Evolutionary conservation across 805 yeast genomes (phyloP).

Genomic region (Kodamaea neixiangensis): DNA sequence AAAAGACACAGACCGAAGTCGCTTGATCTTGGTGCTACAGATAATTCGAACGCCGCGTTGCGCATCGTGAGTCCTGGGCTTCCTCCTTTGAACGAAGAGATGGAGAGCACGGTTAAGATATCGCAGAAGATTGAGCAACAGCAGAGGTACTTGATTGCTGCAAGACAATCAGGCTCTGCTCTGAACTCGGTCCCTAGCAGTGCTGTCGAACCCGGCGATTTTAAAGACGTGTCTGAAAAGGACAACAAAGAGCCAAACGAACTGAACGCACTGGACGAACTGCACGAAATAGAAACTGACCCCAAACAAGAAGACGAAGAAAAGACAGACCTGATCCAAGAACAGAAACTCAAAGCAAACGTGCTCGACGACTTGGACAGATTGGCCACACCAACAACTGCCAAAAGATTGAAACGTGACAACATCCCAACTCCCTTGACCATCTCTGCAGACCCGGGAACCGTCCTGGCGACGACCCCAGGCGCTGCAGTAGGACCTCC

Average conservation of each 20-base stretch:
- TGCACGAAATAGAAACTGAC: not conserved
- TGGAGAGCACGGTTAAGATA: constrained; percentile 32
- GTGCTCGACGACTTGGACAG: constrained; percentile 16
- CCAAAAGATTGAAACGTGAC: constrained; percentile 33
- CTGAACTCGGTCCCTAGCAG: not conserved
- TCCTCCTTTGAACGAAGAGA: constrained; percentile 31
- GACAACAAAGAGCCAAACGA: not conserved
- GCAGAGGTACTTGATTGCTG: constrained; percentile 33
- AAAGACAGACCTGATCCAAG: not conserved
- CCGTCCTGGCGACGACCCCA: not conserved
- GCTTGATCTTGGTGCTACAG: constrained; percentile 14
- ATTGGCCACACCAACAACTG: constrained; percentile 18
- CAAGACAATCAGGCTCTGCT: constrained; percentile 17
- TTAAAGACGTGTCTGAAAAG: not conserved
- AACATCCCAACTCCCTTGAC: constrained; percentile 35
- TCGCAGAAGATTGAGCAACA: constrained; percentile 36
- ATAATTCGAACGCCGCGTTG: constrained; percentile 29
- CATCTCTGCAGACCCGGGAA: constrained; percentile 13
- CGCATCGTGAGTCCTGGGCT: constrained; percentile 38
- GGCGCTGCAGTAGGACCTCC: constrained; percentile 17
- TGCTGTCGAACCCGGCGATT: not conserved
- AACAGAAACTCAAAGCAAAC: not conserved
- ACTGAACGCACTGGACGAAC: not conserved
- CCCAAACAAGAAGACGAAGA: not conserved
- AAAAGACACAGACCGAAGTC: constrained; percentile 24